A percentile compares a stretch with the other conserved stretches of the same genome.
phyloP scores from a whole-genome alignment of 441 rosid genomes.

The Biscutella laevigata region DNA sequence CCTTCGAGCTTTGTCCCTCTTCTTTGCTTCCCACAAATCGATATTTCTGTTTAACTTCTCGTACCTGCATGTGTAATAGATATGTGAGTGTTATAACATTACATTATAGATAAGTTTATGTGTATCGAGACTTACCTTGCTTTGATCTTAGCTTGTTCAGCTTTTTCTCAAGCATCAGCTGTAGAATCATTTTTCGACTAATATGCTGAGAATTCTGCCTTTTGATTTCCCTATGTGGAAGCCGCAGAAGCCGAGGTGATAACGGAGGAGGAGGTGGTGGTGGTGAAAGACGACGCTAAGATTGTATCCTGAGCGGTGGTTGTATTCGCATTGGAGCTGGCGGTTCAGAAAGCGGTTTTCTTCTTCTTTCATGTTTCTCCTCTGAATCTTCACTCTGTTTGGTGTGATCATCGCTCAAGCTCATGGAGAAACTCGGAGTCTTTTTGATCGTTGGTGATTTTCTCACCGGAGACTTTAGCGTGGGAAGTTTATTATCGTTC shows the following conservation, averaged over 20 bases:
- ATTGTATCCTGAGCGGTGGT: slow-evolving; percentile 17
- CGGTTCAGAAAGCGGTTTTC: slow-evolving; percentile 7
- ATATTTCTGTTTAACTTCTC: slow-evolving; percentile 41
- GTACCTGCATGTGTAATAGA: slow-evolving; percentile 36
- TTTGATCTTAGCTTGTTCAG: slow-evolving; percentile 48
- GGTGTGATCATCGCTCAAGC: slow-evolving; percentile 7
- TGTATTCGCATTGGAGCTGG: neutral
- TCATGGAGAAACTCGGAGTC: slow-evolving; percentile 12
- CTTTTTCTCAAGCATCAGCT: slow-evolving; percentile 62
- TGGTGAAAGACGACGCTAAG: slow-evolving; percentile 22
- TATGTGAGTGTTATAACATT: slow-evolving; percentile 10
- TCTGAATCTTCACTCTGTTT: slow-evolving; percentile 13
- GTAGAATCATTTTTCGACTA: slow-evolving; percentile 23
- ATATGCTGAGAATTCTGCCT: slow-evolving; percentile 8
- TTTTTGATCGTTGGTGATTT: slow-evolving; percentile 15
- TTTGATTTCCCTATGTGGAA: slow-evolving; percentile 16
- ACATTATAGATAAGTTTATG: neutral
- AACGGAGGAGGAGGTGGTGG: slow-evolving; percentile 18
- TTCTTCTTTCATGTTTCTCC: slow-evolving; percentile 16
- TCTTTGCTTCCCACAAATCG: slow-evolving; percentile 50
- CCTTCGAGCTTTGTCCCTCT: slow-evolving; percentile 48
- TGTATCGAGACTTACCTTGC: slow-evolving; percentile 34
- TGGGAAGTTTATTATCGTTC: slow-evolving; percentile 12
- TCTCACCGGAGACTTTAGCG: slow-evolving; percentile 14
- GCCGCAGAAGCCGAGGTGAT: slow-evolving; percentile 21